Evolutionary conservation across 2,329 filamentous ascomycete genomes (phyloP).

Genomic region (Beauveria scarabaeidicola): DNA sequence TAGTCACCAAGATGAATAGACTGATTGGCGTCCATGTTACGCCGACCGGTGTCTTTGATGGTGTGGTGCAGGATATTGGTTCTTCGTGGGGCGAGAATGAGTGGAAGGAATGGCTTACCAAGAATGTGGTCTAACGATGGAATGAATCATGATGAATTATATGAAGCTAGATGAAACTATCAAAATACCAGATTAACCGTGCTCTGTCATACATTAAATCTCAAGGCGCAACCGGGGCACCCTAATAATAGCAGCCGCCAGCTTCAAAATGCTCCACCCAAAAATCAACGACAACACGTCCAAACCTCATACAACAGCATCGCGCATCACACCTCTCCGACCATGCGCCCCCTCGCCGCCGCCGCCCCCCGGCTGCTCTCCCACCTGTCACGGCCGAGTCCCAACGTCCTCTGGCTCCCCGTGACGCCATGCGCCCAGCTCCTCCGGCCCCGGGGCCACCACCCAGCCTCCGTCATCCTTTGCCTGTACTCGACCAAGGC

Average conservation of each 20-base stretch:
- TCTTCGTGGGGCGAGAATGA: conserved; percentile 71
- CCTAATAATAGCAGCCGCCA: not conserved
- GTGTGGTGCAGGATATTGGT: conserved; percentile 71
- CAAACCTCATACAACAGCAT: not conserved
- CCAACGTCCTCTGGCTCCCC: not conserved
- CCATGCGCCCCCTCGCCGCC: not conserved
- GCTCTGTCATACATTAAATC: no score
- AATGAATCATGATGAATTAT: not conserved
- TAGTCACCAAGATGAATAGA: conserved; percentile 71
- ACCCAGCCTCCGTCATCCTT: not conserved
- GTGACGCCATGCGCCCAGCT: not conserved
- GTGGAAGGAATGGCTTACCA: conserved; percentile 75
- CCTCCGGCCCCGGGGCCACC: not conserved
- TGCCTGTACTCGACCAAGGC: conserved; percentile 1
- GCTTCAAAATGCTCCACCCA: conserved; percentile 1
- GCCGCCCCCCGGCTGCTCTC: not conserved
- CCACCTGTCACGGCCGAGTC: not conserved
- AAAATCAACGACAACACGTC: not conserved
- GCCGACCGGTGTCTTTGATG: conserved; percentile 83
- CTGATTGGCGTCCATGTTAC: conserved; percentile 81
- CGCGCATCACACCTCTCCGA: not conserved
- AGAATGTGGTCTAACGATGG: conserved; percentile 35
- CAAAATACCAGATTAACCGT: not conserved
- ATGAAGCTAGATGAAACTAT: not conserved
- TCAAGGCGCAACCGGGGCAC: no score